phyloP scores from a whole-genome alignment of 192 early-diverging fungal species.

The Haplosporangium gracile region DNA sequence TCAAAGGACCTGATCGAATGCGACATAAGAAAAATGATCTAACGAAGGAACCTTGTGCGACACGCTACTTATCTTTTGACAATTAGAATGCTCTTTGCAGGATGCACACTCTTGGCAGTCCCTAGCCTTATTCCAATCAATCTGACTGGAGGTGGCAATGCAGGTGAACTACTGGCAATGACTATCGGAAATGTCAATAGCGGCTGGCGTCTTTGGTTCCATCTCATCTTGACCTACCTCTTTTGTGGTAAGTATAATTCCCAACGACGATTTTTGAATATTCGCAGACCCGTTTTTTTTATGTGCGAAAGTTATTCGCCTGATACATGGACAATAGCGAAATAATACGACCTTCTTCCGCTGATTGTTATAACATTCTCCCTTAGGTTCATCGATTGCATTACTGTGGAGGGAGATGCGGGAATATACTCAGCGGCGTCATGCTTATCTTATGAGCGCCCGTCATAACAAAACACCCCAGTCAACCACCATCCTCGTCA shows the following conservation, averaged over 20 bases:
- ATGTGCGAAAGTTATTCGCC: background rate
- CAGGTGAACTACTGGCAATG: slow-evolving; percentile 68
- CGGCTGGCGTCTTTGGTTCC: slow-evolving; percentile 76
- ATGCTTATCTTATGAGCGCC: slow-evolving; percentile 69
- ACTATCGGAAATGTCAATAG: slow-evolving; percentile 80
- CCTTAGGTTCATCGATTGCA: slow-evolving; percentile 53
- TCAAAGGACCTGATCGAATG: background rate
- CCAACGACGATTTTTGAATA: background rate
- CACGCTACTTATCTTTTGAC: background rate
- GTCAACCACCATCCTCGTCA: slow-evolving; percentile 77
- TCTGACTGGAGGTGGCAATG: slow-evolving; percentile 59
- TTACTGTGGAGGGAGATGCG: slow-evolving; percentile 72
- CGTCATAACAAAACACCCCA: slow-evolving; percentile 61
- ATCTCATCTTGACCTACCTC: slow-evolving; percentile 68
- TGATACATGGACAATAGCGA: too few relatives aligned
- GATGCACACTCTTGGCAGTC: slow-evolving; percentile 67
- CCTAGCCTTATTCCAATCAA: slow-evolving; percentile 81
- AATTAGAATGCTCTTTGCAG: slow-evolving; percentile 70
- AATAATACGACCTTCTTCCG: background rate
- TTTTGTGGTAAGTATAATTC: slow-evolving; percentile 62
- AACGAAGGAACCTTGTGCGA: background rate
- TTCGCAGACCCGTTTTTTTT: slow-evolving; percentile 17
- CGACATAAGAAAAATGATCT: background rate
- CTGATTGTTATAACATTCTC: background rate
- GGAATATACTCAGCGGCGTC: slow-evolving; percentile 72